Conservation (phyloP, 768 basidiomycete species). For the Macrolepiota albuminosa region DNA sequence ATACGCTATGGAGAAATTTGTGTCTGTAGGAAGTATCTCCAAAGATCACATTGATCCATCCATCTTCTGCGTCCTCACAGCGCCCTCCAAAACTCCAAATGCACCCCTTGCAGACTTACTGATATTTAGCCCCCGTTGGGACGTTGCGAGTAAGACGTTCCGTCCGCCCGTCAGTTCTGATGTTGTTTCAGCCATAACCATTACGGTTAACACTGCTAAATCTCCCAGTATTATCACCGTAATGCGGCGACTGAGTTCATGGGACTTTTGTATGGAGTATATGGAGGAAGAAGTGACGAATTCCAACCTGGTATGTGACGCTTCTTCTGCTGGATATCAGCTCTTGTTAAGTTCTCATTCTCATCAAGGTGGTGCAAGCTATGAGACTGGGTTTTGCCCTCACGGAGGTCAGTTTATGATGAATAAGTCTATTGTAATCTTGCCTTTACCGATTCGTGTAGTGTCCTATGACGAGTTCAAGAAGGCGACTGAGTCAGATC, state of each 20-base stretch:
- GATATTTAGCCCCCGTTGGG: conserved; percentile 63
- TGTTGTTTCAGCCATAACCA: not conserved
- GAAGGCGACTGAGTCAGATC: conserved; percentile 48
- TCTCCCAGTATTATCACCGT: conserved; percentile 53
- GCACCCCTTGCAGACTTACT: conserved; percentile 61
- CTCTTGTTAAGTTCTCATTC: not conserved
- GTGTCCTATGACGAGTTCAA: conserved; percentile 60
- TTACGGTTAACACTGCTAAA: not conserved
- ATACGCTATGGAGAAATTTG: conserved; percentile 61
- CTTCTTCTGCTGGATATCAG: no score
- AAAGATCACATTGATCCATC: conserved; percentile 70
- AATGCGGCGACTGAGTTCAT: conserved; percentile 62
- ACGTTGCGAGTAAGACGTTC: conserved; percentile 55
- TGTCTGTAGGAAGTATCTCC: conserved; percentile 58
- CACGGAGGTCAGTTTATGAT: conserved; percentile 44
- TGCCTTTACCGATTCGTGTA: conserved; percentile 13
- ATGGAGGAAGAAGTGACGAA: conserved; percentile 57
- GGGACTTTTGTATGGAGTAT: conserved; percentile 59
- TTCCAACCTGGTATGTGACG: conserved; percentile 47
- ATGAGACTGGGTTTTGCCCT: conserved; percentile 60
- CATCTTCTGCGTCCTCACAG: conserved; percentile 65
- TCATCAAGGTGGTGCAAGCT: conserved; percentile 46
- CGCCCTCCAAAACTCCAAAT: conserved; percentile 53
- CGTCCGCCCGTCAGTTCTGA: conserved; percentile 44
- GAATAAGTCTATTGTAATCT: not conserved